A percentile compares a stretch with the other conserved stretches of the same genome.
These are phyloP conservation scores for Fragaria nilgerrensis DNA, from an alignment of 306 rosid species.

Conservation along the genomic window DNA sequence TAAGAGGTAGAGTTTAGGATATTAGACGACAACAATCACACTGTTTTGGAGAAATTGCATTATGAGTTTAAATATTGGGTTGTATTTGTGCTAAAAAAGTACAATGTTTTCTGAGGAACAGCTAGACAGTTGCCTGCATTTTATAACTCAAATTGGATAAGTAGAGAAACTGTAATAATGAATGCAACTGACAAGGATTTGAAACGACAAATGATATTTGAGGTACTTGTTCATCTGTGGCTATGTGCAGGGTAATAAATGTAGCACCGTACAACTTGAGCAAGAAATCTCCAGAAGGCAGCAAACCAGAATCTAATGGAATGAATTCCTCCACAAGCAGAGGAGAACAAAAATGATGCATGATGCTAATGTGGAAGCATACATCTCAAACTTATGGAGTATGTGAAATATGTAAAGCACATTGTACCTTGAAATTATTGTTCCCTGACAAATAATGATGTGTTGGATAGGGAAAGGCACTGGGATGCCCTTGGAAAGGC, in stretches of 20 bases:
- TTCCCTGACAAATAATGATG: background rate
- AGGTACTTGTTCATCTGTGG: slow-evolving; percentile 16
- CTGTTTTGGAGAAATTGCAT: background rate
- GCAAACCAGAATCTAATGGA: slow-evolving; percentile 47
- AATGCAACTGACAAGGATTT: background rate
- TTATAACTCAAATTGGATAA: background rate
- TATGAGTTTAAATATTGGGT: background rate
- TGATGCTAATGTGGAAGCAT: slow-evolving; percentile 21
- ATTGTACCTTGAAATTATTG: slow-evolving; percentile 8
- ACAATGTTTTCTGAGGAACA: slow-evolving; percentile 1
- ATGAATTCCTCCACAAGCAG: slow-evolving; percentile 42
- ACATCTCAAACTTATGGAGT: slow-evolving; percentile 31
- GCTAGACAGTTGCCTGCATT: background rate
- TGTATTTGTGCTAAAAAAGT: background rate
- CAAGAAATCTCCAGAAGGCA: slow-evolving; percentile 52
- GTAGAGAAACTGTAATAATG: background rate
- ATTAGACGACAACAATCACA: background rate
- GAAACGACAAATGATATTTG: slow-evolving; percentile 15
- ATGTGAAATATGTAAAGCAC: slow-evolving; percentile 35
- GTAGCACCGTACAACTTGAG: slow-evolving; percentile 61
- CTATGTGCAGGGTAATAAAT: slow-evolving; percentile 67
- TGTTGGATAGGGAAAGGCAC: too few relatives aligned
- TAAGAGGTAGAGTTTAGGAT: background rate
- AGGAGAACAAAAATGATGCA: slow-evolving; percentile 22
- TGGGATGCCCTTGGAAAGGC: too few relatives aligned